These are phyloP conservation scores for Pythium insidiosum DNA, from an alignment of 352 stramenopile genomes.

Conservation along the genomic window DNA sequence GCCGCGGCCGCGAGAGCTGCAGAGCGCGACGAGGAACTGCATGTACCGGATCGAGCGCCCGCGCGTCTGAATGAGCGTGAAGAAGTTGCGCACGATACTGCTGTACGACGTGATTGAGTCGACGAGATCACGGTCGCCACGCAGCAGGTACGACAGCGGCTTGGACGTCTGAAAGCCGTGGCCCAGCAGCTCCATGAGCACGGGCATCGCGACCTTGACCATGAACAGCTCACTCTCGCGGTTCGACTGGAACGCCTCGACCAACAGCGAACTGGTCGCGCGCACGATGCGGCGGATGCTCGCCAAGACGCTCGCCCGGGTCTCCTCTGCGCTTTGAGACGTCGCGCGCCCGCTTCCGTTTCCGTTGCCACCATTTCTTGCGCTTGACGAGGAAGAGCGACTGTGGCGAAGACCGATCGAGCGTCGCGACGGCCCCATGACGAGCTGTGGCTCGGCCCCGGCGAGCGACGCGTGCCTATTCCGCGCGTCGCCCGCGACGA, in stretches of 20 bases:
- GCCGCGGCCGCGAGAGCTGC: slow-evolving; percentile 42
- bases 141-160: slow-evolving; percentile 54
- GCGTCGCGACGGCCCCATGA: too few species aligned
- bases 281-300: slow-evolving; percentile 48
- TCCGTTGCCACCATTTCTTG: too few species aligned
- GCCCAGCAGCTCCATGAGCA: slow-evolving; percentile 60
- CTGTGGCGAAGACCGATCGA: too few species aligned
- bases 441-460: too few species aligned
- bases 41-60: slow-evolving; percentile 67
- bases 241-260: slow-evolving; percentile 56
- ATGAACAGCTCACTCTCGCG: slow-evolving; percentile 47
- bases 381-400: too few species aligned
- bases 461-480: too few species aligned
- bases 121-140: slow-evolving; percentile 61
- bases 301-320: slow-evolving; percentile 29
- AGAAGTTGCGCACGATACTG: slow-evolving; percentile 56
- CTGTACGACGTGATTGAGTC: slow-evolving; percentile 62
- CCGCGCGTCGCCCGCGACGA: too few species aligned
- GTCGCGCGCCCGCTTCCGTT: too few species aligned
- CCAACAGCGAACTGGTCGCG: slow-evolving; percentile 41
- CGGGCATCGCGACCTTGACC: slow-evolving; percentile 46
- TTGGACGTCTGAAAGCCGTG: slow-evolving; percentile 68
- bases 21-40: slow-evolving; percentile 67
- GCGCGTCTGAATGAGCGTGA: slow-evolving; percentile 60
- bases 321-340: too few species aligned